phyloP scores from a whole-genome alignment of 2,329 filamentous ascomycete species.

The Aspergillus chevalieri region DNA sequence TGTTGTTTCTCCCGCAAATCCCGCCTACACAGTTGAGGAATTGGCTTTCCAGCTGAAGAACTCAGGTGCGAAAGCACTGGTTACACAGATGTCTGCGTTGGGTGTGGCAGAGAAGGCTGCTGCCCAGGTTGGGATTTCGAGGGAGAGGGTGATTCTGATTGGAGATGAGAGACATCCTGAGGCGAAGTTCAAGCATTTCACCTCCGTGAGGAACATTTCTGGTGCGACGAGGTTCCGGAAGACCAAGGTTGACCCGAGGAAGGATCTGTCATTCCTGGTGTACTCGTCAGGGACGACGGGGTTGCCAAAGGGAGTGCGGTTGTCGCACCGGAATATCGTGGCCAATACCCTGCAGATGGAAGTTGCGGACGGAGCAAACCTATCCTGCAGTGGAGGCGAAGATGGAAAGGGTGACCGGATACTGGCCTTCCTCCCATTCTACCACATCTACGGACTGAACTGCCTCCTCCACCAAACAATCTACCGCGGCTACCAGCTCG shows the following conservation, averaged over 20 bases:
- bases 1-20: conserved; percentile 77
- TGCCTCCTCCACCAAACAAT: conserved; percentile 65
- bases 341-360: conserved; percentile 60
- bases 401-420: conserved; percentile 64
- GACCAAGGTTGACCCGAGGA: conserved; percentile 58
- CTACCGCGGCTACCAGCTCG: conserved; percentile 58
- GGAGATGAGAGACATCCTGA: conserved; percentile 56
- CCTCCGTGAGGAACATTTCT: conserved; percentile 59
- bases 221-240: conserved; percentile 54
- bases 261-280: conserved; percentile 76
- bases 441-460: conserved; percentile 81
- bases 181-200: conserved; percentile 64
- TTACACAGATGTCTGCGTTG: conserved; percentile 66
- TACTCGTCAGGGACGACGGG: conserved; percentile 90
- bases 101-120: conserved; percentile 62
- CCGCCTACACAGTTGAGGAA: conserved; percentile 77
- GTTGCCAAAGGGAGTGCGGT: conserved; percentile 82
- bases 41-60: conserved; percentile 78
- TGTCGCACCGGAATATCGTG: conserved; percentile 77
- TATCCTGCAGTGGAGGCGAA: conserved; percentile 53
- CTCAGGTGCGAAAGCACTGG: conserved; percentile 65
- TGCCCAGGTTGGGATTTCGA: conserved; percentile 60
- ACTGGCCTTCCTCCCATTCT: conserved; percentile 78
- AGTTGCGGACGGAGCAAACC: conserved; percentile 49
- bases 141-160: conserved; percentile 68